These are phyloP conservation scores for Dothidotthia symphoricarpi DNA, from an alignment of 2,329 filamentous ascomycete genomes.

Conservation along the genomic window DNA sequence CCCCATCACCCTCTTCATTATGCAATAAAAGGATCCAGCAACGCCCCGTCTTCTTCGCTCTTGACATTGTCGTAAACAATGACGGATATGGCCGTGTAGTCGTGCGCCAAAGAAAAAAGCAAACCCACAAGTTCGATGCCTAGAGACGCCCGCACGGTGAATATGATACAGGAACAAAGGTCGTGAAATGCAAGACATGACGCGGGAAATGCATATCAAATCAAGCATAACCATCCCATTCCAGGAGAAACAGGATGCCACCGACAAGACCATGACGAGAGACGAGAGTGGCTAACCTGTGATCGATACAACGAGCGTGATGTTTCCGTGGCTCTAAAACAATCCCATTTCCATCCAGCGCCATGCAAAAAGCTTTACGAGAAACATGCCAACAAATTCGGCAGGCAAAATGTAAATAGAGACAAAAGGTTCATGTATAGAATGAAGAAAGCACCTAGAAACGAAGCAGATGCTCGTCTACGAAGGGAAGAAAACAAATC, in stretches of 20 bases:
- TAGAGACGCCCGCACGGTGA: constrained; percentile 22
- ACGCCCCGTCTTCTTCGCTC: constrained; percentile 21
- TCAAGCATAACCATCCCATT: constrained; percentile 32
- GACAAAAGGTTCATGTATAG: constrained; percentile 6
- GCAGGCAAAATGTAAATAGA: constrained; percentile 6
- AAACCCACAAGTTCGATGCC: constrained; percentile 3
- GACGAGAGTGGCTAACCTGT: constrained; percentile 8
- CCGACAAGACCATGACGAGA: constrained; percentile 16
- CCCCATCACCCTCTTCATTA: constrained; percentile 22
- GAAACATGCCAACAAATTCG: constrained; percentile 7
- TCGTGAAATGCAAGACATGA: neutral
- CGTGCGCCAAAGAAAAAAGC: constrained; percentile 12
- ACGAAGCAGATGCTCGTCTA: constrained; percentile 4
- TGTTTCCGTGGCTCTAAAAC: constrained; percentile 21
- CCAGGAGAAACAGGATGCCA: constrained; percentile 20
- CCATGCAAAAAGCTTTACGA: constrained; percentile 26
- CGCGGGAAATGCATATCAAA: constrained; percentile 26
- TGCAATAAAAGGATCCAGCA: constrained; percentile 28
- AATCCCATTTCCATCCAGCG: constrained; percentile 25
- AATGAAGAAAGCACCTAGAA: constrained; percentile 5
- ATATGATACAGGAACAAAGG: constrained; percentile 31
- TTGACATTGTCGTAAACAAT: constrained; percentile 6
- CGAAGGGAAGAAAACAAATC: constrained; percentile 21
- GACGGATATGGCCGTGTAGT: constrained; percentile 12
- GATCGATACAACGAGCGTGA: constrained; percentile 36